Percentiles rank a stretch among this genome's conserved stretches.
These are phyloP conservation scores for Spiraea crenata DNA, from an alignment of 331 rosid genomes.

Conservation along the genomic window DNA sequence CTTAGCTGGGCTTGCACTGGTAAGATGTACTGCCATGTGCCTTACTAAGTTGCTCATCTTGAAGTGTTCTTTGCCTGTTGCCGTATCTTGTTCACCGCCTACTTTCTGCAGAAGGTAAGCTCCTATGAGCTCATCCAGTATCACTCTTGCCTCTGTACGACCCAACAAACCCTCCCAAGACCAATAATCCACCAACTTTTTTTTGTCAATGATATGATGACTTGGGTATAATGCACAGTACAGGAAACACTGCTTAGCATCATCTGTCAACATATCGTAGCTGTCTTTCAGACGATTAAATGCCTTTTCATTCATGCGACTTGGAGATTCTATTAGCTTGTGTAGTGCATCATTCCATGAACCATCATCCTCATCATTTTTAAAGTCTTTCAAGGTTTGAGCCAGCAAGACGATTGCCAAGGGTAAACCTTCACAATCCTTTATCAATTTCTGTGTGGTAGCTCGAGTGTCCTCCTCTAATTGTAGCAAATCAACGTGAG, in stretches of 20 bases:
- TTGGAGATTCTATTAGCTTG: not conserved
- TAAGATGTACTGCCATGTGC: not conserved
- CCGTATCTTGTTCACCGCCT: not conserved
- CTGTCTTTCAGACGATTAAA: not conserved
- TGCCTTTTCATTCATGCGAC: not conserved
- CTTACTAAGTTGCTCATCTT: not conserved
- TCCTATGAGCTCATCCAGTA: not conserved
- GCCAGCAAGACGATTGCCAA: not conserved
- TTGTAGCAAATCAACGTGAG: not conserved
- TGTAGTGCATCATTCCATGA: not conserved
- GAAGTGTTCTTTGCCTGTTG: not conserved
- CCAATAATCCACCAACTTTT: not conserved
- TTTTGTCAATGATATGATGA: not conserved
- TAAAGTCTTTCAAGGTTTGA: not conserved
- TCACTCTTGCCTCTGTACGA: not conserved
- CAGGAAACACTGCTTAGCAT: not conserved
- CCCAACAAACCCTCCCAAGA: not conserved
- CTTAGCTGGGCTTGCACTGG: not conserved
- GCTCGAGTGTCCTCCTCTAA: not conserved
- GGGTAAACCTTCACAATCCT: not conserved
- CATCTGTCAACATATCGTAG: not conserved
- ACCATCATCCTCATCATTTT: not conserved
- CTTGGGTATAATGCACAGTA: not conserved
- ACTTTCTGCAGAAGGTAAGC: not conserved
- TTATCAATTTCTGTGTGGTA: not conserved